Base-by-base conservation (phyloP, 177 flowering plant species). In the Telopea speciosissima region DNA sequence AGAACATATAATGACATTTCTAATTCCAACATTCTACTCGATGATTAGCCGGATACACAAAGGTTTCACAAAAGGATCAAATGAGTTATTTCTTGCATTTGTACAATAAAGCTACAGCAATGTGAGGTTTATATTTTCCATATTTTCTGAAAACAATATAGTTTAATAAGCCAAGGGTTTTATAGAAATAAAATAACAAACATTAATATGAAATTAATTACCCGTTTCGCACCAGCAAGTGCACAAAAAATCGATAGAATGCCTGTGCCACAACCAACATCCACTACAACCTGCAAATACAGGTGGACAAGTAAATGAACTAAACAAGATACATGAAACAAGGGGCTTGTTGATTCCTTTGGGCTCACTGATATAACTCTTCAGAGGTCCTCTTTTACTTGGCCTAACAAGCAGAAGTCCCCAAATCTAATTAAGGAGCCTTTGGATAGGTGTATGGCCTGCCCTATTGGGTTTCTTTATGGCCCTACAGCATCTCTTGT, bases 201-300 rank as follows among this genome's bases (percentile, higher is more conserved):
- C 58, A 58, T 17, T 5, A 25, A 58, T 7, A 8, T 21, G 4
- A 24, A 12, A 49, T 49, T 31, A 10, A 81, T 77, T 82, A 90
- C 99, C 81, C 94, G 85, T 75, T 78, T 92, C 31, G 99, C 99
- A 67, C 99, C 99, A 73, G 97, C 99, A 73, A 81, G 97, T 66
- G 97, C 99, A 85, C 99, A 94, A 76, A 94, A 94, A 72, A 94
- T 90, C 21, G 97, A 90, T 66, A 94, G 91, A 77, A 94, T 92
- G 75, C 99, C 99, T 0, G 97, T 90, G 42, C 97, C 99, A 82
- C 97, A 92, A 40, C 99, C 99, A 78, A 95, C 99, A 81, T 95
- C 99, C 60, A 95, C 85, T 24, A 95, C 97, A 73, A 95, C 96
- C 97, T 95, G 84, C 40, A 83, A 70, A 72, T 24, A 70, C 5